phyloP scores from a whole-genome alignment of 2,329 filamentous ascomycete genomes.

The Fusarium sublunatum region DNA sequence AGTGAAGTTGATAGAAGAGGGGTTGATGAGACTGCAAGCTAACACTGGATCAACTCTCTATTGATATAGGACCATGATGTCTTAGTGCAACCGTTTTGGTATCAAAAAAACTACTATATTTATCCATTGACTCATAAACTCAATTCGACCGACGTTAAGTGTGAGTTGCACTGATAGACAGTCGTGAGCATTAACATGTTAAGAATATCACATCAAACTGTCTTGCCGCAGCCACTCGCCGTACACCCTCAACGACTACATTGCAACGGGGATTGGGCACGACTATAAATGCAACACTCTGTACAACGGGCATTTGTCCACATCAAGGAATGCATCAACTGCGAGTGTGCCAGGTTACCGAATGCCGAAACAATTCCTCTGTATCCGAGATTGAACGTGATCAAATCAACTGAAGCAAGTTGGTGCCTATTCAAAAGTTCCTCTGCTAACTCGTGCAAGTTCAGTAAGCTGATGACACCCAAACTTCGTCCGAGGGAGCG shows the following conservation, averaged over 20 bases:
- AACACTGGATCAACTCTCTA: background rate
- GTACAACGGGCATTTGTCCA: conserved; percentile 8
- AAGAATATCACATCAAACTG: conserved; percentile 4
- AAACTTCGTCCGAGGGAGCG: background rate
- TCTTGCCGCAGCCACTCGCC: conserved; percentile 17
- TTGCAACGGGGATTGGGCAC: conserved; percentile 25
- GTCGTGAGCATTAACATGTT: background rate
- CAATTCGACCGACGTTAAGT: conserved; percentile 5
- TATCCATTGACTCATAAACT: background rate
- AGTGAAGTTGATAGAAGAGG: background rate
- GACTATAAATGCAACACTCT: conserved; percentile 5
- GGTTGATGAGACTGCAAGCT: background rate
- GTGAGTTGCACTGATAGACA: background rate
- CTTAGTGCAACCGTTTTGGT: background rate
- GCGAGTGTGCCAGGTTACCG: conserved; percentile 8
- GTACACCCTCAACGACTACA: conserved; percentile 19
- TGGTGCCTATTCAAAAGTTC: conserved; percentile 3
- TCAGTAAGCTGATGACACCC: conserved; percentile 18
- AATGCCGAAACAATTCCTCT: conserved; percentile 31
- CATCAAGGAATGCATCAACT: conserved; percentile 23
- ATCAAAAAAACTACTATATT: too few relatives aligned
- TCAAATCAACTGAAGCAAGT: background rate
- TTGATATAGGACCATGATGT: conserved; percentile 23
- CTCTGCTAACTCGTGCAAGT: background rate
- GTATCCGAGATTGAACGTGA: conserved; percentile 4